These are phyloP conservation scores for Narthecium ossifragum DNA, from an alignment of 106 monocot species.

Conservation along the genomic window DNA sequence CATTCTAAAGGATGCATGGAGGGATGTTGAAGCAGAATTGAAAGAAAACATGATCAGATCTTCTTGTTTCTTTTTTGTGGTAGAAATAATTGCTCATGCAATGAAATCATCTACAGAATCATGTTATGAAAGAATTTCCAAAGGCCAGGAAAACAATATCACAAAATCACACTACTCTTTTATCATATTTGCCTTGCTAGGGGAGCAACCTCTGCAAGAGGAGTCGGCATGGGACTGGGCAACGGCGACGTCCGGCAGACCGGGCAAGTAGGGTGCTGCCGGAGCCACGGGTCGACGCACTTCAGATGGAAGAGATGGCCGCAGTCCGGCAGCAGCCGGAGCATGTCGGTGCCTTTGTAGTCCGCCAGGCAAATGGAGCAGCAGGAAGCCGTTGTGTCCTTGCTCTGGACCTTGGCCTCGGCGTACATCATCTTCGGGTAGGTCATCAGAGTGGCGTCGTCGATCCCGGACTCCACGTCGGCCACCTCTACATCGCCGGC, in stretches of 20 bases:
- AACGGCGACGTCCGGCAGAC: constrained; percentile 61
- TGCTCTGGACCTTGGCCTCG: constrained; percentile 1
- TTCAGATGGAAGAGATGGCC: constrained; percentile 49
- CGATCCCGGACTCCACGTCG: constrained; percentile 30
- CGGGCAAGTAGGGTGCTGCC: constrained; percentile 53
- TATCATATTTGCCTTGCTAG: constrained; percentile 10
- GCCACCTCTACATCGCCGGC: background rate
- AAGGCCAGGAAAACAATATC: no score
- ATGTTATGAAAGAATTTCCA: background rate
- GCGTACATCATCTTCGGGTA: constrained; percentile 39
- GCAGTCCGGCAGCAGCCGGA: constrained; percentile 56
- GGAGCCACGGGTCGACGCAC: constrained; percentile 62
- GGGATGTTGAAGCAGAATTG: background rate
- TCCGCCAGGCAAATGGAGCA: constrained; percentile 60
- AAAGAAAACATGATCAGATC: background rate
- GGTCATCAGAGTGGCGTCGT: constrained; percentile 30
- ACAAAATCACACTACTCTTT: background rate
- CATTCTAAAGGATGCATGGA: no score
- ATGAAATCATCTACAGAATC: background rate
- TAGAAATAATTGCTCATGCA: no score
- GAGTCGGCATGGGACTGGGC: constrained; percentile 55
- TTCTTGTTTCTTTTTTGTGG: background rate
- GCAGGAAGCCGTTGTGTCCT: constrained; percentile 16
- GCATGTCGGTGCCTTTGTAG: constrained; percentile 45
- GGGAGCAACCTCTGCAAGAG: constrained; percentile 44